Evolutionary conservation across 2,329 filamentous ascomycete species (phyloP).

Genomic region (Niveomyces coronatus): DNA sequence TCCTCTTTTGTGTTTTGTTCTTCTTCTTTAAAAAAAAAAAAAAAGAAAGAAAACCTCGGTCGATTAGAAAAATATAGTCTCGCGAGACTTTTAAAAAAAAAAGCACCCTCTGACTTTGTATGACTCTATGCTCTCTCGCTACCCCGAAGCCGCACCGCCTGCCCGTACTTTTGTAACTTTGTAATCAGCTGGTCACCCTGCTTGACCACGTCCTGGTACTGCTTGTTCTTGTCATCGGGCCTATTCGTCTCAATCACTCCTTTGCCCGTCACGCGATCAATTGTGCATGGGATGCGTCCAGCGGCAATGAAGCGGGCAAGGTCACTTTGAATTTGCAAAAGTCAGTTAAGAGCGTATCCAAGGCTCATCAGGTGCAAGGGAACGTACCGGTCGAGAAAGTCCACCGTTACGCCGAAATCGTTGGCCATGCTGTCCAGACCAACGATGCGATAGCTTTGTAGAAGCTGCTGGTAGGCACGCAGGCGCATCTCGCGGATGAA

Average conservation of each 20-base stretch:
- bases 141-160: slow-evolving; percentile 85
- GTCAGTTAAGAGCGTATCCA: background rate
- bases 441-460: slow-evolving; percentile 95
- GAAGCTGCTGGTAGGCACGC: slow-evolving; percentile 88
- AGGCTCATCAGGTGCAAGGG: no score
- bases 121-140: slow-evolving; percentile 70
- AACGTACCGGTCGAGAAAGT: slow-evolving; percentile 84
- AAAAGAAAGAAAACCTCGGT: no score
- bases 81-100: no score
- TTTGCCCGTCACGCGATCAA: slow-evolving; percentile 91
- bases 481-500: slow-evolving; percentile 98
- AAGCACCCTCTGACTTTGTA: background rate
- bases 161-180: slow-evolving; percentile 98
- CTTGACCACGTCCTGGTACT: slow-evolving; percentile 96
- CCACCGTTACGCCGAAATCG: slow-evolving; percentile 93
- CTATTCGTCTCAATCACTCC: slow-evolving; percentile 97
- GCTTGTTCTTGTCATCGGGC: slow-evolving; percentile 98
- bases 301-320: slow-evolving; percentile 94
- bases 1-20: no score
- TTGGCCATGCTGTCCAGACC: slow-evolving; percentile 95
- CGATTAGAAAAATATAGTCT: no score
- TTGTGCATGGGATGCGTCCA: slow-evolving; percentile 89
- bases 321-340: slow-evolving; percentile 46
- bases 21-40: no score
- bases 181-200: slow-evolving; percentile 97